Percentiles rank a stretch among this genome's conserved stretches.
Conservation (phyloP, 1,139 yeast genomes). For the Kodamaea arcana region DNA sequence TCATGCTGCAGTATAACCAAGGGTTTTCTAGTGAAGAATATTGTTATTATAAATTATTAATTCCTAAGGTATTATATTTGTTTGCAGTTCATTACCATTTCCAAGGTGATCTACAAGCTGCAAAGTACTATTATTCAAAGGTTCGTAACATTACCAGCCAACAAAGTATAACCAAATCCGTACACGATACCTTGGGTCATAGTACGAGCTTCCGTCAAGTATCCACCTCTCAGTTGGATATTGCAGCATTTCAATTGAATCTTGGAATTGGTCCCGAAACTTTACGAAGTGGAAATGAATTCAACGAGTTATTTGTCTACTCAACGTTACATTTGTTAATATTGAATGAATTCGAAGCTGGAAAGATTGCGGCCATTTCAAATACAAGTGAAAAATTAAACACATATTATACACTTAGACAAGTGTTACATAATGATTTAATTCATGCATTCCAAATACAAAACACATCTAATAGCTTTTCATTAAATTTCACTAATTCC, state of each 20-base stretch:
- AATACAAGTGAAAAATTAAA: constrained; percentile 8
- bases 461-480: constrained; percentile 17
- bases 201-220: neutral
- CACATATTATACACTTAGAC: constrained; percentile 13
- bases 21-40: constrained; percentile 33
- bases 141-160: constrained; percentile 16
- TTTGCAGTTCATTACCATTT: constrained; percentile 37
- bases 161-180: no score
- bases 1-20: constrained; percentile 29
- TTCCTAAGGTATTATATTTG: constrained; percentile 34
- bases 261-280: constrained; percentile 22
- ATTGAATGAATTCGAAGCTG: constrained; percentile 22
- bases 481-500: constrained; percentile 17
- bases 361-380: constrained; percentile 8
- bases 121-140: constrained; percentile 36
- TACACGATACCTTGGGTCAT: neutral
- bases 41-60: constrained; percentile 25
- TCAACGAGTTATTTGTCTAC: constrained; percentile 24
- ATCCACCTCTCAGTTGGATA: neutral
- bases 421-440: constrained; percentile 18
- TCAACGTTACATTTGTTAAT: constrained; percentile 25
- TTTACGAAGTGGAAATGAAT: constrained; percentile 13
- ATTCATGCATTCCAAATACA: constrained; percentile 13
- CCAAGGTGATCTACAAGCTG: constrained; percentile 29
- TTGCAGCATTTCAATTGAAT: constrained; percentile 13